Conservation (phyloP, 345 rosid species). For the Psidium guajava region DNA sequence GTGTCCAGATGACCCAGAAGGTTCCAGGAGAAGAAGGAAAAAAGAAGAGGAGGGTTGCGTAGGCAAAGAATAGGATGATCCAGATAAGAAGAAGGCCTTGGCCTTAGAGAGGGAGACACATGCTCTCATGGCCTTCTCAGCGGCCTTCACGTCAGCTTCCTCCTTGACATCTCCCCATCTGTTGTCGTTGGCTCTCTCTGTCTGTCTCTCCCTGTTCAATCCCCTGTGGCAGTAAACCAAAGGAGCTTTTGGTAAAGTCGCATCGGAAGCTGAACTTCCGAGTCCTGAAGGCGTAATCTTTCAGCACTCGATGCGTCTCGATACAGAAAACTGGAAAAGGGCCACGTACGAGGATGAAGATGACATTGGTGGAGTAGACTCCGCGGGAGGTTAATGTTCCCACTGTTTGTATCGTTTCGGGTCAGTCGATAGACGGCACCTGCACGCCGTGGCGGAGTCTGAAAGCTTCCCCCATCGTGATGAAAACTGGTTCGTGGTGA, state of each 20-base stretch:
- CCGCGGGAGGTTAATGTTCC: neutral
- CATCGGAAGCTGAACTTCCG: neutral
- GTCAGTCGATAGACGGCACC: neutral
- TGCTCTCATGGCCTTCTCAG: neutral
- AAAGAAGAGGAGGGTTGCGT: neutral
- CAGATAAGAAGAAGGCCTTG: neutral
- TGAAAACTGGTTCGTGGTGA: neutral
- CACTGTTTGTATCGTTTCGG: neutral
- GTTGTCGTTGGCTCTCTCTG: neutral
- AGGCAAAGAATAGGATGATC: neutral
- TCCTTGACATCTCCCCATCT: neutral
- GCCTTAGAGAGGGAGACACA: neutral
- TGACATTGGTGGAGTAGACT: neutral
- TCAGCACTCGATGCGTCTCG: neutral
- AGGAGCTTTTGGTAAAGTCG: neutral
- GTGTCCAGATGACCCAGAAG: neutral
- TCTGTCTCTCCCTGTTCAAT: neutral
- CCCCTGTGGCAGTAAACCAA: neutral
- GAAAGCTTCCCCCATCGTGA: neutral
- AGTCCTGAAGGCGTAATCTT: neutral
- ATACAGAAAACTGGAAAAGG: neutral
- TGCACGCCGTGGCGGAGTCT: neutral
- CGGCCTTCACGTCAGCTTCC: neutral
- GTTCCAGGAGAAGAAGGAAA: neutral
- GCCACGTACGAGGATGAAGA: neutral